phyloP scores from a whole-genome alignment of 768 basidiomycete species.

The Phanerochaete carnosa region DNA sequence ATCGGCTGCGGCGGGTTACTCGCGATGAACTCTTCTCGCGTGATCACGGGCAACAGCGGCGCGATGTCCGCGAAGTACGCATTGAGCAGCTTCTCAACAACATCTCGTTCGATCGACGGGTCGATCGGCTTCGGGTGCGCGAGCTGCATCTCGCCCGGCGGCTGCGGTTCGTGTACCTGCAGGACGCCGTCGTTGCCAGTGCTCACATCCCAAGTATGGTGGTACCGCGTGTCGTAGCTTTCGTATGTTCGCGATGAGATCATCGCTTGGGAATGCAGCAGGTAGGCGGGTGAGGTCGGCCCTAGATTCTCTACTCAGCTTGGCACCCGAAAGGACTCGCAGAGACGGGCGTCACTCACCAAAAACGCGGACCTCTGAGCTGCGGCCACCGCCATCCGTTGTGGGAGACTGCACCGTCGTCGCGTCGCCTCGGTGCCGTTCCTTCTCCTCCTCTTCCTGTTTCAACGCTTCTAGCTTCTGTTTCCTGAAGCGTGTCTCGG shows the following conservation, averaged over 20 bases:
- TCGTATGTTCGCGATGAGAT: slow-evolving; percentile 86
- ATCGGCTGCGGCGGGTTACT: slow-evolving; percentile 72
- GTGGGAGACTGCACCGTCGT: slow-evolving; percentile 43
- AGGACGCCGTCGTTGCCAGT: slow-evolving; percentile 87
- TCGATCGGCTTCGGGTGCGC: slow-evolving; percentile 62
- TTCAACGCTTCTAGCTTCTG: slow-evolving; percentile 79
- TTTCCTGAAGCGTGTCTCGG: slow-evolving; percentile 98
- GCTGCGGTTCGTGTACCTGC: slow-evolving; percentile 62
- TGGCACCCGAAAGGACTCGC: not conserved
- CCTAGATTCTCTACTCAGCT: slow-evolving; percentile 42
- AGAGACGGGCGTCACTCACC: slow-evolving; percentile 25
- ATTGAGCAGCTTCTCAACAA: slow-evolving; percentile 82
- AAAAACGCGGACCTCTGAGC: slow-evolving; percentile 58
- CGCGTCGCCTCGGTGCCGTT: slow-evolving; percentile 16
- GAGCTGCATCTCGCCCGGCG: slow-evolving; percentile 51
- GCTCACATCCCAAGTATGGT: slow-evolving; percentile 85
- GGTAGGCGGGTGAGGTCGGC: slow-evolving; percentile 81
- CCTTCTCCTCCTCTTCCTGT: slow-evolving; percentile 33
- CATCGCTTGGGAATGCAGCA: slow-evolving; percentile 86
- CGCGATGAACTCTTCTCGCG: slow-evolving; percentile 83
- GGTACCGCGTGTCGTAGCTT: slow-evolving; percentile 82
- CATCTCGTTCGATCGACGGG: slow-evolving; percentile 70
- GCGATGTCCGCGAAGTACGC: slow-evolving; percentile 88
- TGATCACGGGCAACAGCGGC: slow-evolving; percentile 86
- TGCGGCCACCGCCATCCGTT: slow-evolving; percentile 41